phyloP scores from a whole-genome alignment of 768 basidiomycete genomes.

The Cubamyces sp. region DNA sequence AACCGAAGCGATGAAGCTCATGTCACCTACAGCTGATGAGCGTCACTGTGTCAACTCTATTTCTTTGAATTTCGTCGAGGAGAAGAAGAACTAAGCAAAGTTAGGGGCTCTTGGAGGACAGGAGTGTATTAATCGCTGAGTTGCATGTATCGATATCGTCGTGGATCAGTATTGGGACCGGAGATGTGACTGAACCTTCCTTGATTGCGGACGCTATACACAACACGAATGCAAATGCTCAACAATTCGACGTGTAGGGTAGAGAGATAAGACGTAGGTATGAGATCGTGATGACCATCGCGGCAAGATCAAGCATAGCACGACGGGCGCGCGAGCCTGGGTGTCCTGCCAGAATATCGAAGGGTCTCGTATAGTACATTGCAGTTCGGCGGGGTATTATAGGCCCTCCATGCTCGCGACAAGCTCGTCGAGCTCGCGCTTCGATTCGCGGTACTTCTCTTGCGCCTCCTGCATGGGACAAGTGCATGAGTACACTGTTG shows the following conservation, averaged over 20 bases:
- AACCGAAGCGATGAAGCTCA: not conserved
- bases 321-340: not conserved
- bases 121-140: not conserved
- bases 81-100: constrained; percentile 18
- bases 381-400: constrained; percentile 20
- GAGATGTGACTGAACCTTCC: not conserved
- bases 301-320: constrained; percentile 12
- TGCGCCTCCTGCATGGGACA: constrained; percentile 59
- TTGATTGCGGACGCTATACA: constrained; percentile 20
- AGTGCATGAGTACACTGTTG: constrained; percentile 17
- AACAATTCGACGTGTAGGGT: constrained; percentile 19
- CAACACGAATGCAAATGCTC: constrained; percentile 17
- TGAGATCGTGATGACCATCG: constrained; percentile 17
- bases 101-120: not conserved
- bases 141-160: not conserved
- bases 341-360: constrained; percentile 1
- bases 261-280: constrained; percentile 11
- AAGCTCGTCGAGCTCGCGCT: constrained; percentile 85
- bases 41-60: constrained; percentile 91
- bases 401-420: constrained; percentile 68
- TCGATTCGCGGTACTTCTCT: constrained; percentile 70
- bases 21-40: constrained; percentile 62
- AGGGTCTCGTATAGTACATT: constrained; percentile 22
- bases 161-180: too few species aligned
- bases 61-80: constrained; percentile 75